Evolutionary conservation across 73 alveolate genomes (phyloP), one percentile per base, ranked within the genome.

Genomic region (Symbiodinium natans): DNA sequence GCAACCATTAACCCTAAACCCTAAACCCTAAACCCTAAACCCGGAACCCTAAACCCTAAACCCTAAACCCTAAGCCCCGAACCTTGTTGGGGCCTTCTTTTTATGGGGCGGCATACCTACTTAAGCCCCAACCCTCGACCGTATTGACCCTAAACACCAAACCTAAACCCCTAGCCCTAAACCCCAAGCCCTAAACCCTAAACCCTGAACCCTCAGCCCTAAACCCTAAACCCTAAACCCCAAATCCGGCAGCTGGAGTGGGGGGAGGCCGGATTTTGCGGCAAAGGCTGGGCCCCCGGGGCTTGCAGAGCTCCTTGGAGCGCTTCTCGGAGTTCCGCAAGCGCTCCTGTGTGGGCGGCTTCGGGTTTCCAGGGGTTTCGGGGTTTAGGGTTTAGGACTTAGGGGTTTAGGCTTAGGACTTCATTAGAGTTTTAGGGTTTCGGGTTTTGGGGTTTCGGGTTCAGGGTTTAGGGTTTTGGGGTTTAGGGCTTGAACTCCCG

Each of bases 231-330:
- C 59, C 59, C 59, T 9, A 46, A 46, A 46, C 59, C 59, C 59
- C 13, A 46, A 46, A 46, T 46, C 59, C 21, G 21, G 13, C 6
- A 46, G 21, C 59, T 9, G 6, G 21, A n/a, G n/a, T n/a, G n/a
- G n/a, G n/a, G n/a, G n/a, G n/a, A n/a, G n/a, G n/a, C 13, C 59
- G 13, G 59, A 46, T 46, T 46, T 46, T 46, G n/a, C 59, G 6
- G 6, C 59, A 46, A 46, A 13, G 59, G n/a, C n/a, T n/a, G n/a
- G n/a, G n/a, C n/a, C n/a, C n/a, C 59, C 59, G 59, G 59, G 6
- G 38, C 96, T 71, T 41, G 87, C 96, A 68, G 17, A 89, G 77
- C 54, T 89, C 96, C 52, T 89, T 89, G 46, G 96, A 63, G 34
- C 36, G 29, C 33, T 89, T 87, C 19, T 63, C 96, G 9, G 75